These are phyloP conservation scores for Lichtheimia ornata DNA, from an alignment of 371 early-diverging fungal species.

Conservation along the genomic window DNA sequence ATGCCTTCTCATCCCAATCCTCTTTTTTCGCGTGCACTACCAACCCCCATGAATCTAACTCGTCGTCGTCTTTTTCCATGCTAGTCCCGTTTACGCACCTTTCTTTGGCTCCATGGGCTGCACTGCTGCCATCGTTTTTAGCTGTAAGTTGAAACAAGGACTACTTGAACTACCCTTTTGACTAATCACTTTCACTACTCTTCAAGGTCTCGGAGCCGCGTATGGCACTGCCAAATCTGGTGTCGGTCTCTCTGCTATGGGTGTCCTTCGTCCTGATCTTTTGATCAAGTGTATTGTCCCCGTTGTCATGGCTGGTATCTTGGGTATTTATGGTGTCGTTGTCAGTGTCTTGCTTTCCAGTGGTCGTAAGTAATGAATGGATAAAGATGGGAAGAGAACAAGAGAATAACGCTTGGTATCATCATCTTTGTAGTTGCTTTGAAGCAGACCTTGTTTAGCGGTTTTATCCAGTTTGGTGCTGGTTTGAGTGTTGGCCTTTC, in stretches of 20 bases:
- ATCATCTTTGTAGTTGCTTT: constrained; percentile 55
- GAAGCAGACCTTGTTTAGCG: constrained; percentile 63
- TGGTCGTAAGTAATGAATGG: constrained; percentile 58
- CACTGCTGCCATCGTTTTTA: constrained; percentile 93
- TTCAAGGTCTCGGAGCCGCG: constrained; percentile 86
- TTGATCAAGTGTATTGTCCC: constrained; percentile 92
- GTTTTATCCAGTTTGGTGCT: constrained; percentile 91
- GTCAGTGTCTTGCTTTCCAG: constrained; percentile 88
- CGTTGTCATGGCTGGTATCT: constrained; percentile 98
- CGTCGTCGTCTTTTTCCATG: constrained; percentile 3
- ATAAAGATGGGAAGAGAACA: too few species aligned
- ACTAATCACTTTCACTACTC: neutral
- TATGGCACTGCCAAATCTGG: constrained; percentile 98
- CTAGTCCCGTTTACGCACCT: constrained; percentile 93
- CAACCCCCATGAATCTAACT: too few species aligned
- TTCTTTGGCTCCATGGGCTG: constrained; percentile 97
- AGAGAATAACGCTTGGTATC: too few species aligned
- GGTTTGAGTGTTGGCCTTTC: constrained; percentile 92
- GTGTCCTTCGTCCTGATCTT: constrained; percentile 92
- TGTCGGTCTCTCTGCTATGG: constrained; percentile 92
- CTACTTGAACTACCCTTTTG: neutral
- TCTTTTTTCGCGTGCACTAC: neutral
- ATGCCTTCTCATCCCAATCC: neutral
- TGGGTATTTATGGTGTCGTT: constrained; percentile 96
- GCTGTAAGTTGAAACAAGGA: constrained; percentile 73